Evolutionary conservation across 331 rosid genomes (phyloP).

Genomic region (Telfairia occidentalis): DNA sequence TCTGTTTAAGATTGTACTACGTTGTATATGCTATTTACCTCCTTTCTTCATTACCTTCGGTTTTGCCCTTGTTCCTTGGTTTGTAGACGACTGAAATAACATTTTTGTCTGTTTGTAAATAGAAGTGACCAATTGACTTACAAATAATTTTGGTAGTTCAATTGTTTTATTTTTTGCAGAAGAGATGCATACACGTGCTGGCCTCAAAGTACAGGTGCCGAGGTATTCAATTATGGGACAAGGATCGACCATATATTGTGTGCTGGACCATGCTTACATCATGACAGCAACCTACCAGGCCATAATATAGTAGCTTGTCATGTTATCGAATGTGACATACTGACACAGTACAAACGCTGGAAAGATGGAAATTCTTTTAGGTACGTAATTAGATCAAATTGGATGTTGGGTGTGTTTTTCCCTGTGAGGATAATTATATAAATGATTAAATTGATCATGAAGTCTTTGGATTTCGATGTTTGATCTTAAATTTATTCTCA

Average conservation of each 20-base stretch:
- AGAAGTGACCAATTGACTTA: neutral
- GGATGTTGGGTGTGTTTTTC: neutral
- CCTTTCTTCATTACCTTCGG: neutral
- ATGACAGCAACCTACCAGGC: conserved; percentile 39
- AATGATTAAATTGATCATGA: neutral
- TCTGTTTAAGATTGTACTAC: neutral
- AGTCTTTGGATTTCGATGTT: neutral
- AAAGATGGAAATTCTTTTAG: conserved; percentile 67
- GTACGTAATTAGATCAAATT: conserved; percentile 21
- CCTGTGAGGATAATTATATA: neutral
- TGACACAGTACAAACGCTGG: conserved; percentile 77
- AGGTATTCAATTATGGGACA: conserved; percentile 76
- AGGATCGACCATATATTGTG: conserved; percentile 86
- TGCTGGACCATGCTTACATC: conserved; percentile 71
- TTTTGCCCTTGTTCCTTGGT: neutral
- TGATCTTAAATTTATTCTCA: neutral
- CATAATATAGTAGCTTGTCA: conserved; percentile 68
- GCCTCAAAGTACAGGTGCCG: conserved; percentile 88
- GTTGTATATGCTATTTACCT: neutral
- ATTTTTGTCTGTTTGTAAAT: neutral
- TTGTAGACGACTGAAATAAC: neutral
- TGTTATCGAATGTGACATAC: conserved; percentile 68
- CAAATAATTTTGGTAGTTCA: neutral
- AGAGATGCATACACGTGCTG: conserved; percentile 84
- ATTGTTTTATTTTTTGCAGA: conserved; percentile 31